Evolutionary conservation across 192 early-diverging fungal genomes (phyloP).

Genomic region (Podila epicladia): DNA sequence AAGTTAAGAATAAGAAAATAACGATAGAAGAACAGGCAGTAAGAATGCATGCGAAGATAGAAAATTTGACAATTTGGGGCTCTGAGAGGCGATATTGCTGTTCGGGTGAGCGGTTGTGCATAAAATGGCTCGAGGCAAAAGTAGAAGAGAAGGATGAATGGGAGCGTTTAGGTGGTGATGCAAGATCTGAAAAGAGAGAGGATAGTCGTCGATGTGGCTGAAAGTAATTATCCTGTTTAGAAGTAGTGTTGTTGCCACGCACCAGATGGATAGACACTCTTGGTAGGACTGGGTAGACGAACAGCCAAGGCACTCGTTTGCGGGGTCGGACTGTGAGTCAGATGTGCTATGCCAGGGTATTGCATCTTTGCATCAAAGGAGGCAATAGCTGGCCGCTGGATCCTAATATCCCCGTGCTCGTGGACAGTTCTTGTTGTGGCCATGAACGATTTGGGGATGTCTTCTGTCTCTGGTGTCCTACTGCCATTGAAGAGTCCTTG

Average conservation of each 20-base stretch:
- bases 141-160: not conserved
- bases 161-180: not conserved
- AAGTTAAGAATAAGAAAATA: not conserved
- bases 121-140: not conserved
- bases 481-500: not conserved
- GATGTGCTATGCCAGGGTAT: constrained; percentile 40
- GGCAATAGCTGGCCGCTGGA: constrained; percentile 14
- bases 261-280: constrained; percentile 10
- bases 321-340: constrained; percentile 7
- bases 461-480: too few species aligned
- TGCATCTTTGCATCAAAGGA: constrained; percentile 12
- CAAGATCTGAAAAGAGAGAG: not conserved
- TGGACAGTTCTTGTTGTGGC: not conserved
- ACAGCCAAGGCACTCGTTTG: constrained; percentile 6
- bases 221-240: too few species aligned
- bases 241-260: constrained; percentile 9
- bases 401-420: constrained; percentile 21
- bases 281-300: constrained; percentile 6
- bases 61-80: not conserved
- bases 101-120: constrained; percentile 2
- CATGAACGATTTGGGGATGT: not conserved
- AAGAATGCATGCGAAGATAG: constrained; percentile 21
- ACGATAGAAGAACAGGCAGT: constrained; percentile 10
- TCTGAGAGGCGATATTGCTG: not conserved
- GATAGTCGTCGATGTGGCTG: not conserved